phyloP scores from a whole-genome alignment of 75 land plant genomes.

The Isoetes taiwanensis region DNA sequence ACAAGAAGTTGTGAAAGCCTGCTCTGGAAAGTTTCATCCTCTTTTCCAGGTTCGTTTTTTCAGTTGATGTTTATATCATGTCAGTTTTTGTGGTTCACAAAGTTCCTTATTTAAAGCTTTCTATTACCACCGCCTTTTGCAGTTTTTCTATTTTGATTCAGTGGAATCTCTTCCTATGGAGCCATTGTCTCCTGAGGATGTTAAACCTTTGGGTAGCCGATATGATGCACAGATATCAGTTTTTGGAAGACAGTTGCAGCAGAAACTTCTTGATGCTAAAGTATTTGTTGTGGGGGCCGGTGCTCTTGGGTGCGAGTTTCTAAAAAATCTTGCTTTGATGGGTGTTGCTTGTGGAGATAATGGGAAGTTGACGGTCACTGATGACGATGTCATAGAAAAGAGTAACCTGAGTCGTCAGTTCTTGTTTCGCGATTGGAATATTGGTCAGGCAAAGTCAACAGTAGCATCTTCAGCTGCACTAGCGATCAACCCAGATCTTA shows the following conservation, averaged over 20 bases:
- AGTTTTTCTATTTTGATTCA: slow-evolving; percentile 93
- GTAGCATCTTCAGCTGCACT: slow-evolving; percentile 77
- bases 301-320: slow-evolving; percentile 89
- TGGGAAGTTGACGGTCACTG: slow-evolving; percentile 86
- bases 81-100: neutral
- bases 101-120: neutral
- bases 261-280: slow-evolving; percentile 56
- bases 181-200: slow-evolving; percentile 38
- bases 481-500: slow-evolving; percentile 46
- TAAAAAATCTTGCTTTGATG: slow-evolving; percentile 87
- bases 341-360: slow-evolving; percentile 63
- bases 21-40: slow-evolving; percentile 90
- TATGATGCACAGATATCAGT: slow-evolving; percentile 92
- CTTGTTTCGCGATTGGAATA: slow-evolving; percentile 84
- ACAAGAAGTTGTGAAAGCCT: slow-evolving; percentile 87
- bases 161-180: slow-evolving; percentile 81
- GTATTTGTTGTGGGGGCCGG: slow-evolving; percentile 88
- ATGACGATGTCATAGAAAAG: slow-evolving; percentile 95
- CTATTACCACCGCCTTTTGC: slow-evolving; percentile 8
- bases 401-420: slow-evolving; percentile 93
- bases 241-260: slow-evolving; percentile 65
- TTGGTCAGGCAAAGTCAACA: slow-evolving; percentile 82
- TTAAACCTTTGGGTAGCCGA: slow-evolving; percentile 42
- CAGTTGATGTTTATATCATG: neutral
- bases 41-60: slow-evolving; percentile 46